Conservation (phyloP, 192 early-diverging fungal genomes). For the Entomortierella chlamydospora region DNA sequence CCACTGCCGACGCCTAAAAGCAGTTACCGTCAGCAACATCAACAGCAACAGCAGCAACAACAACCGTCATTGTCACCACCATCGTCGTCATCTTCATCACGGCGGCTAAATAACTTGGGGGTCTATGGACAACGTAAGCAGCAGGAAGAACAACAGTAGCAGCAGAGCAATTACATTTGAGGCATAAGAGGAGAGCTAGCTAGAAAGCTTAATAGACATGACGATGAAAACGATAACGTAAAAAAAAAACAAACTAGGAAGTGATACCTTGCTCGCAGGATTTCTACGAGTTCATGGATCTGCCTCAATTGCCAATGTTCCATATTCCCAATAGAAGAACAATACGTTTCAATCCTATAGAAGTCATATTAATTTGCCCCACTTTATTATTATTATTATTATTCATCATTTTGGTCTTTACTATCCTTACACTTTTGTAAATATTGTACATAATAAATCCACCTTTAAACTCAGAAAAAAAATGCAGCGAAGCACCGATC, state of each 20-base stretch:
- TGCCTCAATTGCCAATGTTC: too few species aligned
- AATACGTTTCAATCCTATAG: too few species aligned
- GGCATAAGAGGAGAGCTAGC: background rate
- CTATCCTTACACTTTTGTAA: conserved; percentile 7
- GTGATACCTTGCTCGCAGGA: too few species aligned
- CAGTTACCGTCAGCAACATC: conserved; percentile 26
- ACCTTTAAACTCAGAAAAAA: too few species aligned
- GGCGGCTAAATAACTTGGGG: conserved; percentile 9
- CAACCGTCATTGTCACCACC: background rate
- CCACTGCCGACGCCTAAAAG: conserved; percentile 27
- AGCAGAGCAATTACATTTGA: background rate
- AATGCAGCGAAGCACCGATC: conserved; percentile 30
- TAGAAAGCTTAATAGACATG: background rate
- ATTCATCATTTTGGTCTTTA: background rate
- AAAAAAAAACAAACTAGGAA: too few species aligned
- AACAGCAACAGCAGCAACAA: background rate
- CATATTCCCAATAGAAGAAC: too few species aligned
- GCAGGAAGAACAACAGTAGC: conserved; percentile 9
- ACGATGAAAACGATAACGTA: too few species aligned
- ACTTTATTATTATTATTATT: background rate
- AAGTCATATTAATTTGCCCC: background rate
- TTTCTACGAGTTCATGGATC: too few species aligned
- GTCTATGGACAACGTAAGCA: conserved; percentile 31
- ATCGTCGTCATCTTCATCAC: background rate
- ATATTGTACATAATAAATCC: conserved; percentile 22